phyloP scores from a whole-genome alignment of 1,284 basidiomycete species.

The Bondarzewia mesenterica region DNA sequence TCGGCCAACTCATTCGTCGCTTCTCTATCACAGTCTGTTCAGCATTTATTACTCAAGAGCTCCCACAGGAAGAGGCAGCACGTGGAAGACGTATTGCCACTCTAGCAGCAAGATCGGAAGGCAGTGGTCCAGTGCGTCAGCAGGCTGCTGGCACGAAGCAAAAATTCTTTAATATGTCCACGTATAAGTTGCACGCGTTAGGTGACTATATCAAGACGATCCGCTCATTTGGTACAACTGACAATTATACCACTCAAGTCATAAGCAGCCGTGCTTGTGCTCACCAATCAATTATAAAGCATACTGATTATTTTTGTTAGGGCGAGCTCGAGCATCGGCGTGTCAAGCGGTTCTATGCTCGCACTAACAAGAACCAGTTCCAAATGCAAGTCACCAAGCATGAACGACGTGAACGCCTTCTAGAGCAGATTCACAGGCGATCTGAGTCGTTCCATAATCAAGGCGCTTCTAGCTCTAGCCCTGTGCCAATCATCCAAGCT shows the following conservation, averaged over 20 bases:
- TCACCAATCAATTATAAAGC: neutral
- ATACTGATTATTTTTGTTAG: neutral
- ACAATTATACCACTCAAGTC: conserved; percentile 17
- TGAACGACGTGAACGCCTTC: conserved; percentile 5
- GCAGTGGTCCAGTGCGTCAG: neutral
- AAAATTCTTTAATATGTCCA: conserved; percentile 11
- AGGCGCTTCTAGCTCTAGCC: too few relatives aligned
- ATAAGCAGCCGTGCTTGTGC: too few relatives aligned
- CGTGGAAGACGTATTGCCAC: neutral
- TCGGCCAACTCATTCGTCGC: conserved; percentile 11
- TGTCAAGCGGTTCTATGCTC: neutral
- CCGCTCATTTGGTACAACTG: conserved; percentile 15
- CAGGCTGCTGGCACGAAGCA: neutral
- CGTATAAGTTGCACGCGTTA: conserved; percentile 17
- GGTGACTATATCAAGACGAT: conserved; percentile 15
- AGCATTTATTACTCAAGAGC: conserved; percentile 12
- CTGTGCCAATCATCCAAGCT: neutral
- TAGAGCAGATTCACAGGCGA: neutral
- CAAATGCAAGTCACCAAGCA: neutral
- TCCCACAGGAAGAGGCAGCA: conserved; percentile 10
- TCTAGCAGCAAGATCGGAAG: neutral
- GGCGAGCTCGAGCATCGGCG: neutral
- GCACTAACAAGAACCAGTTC: conserved; percentile 1
- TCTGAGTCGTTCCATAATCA: too few relatives aligned
- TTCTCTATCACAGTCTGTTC: conserved; percentile 11